These are phyloP conservation scores for Pseudomassariella vexata DNA, from an alignment of 2,329 filamentous ascomycete species.

Conservation along the genomic window DNA sequence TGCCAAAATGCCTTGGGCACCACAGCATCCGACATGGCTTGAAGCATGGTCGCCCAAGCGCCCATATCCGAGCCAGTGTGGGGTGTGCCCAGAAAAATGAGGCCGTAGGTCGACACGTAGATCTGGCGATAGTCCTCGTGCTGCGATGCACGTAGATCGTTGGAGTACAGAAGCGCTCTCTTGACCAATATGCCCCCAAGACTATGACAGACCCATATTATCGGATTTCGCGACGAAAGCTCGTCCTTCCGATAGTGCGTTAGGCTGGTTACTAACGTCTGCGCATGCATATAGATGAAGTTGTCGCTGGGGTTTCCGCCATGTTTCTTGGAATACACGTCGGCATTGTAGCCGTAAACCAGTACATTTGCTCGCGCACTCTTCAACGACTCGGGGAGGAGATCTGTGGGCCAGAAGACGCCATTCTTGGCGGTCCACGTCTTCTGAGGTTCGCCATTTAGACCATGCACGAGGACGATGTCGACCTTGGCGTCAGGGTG, in stretches of 20 bases:
- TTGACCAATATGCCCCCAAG: conserved; percentile 70
- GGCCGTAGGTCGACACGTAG: conserved; percentile 68
- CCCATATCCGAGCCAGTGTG: conserved; percentile 66
- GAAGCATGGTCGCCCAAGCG: conserved; percentile 61
- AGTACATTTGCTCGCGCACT: conserved; percentile 56
- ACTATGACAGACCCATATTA: conserved; percentile 72
- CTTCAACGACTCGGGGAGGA: conserved; percentile 56
- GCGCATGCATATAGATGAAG: conserved; percentile 65
- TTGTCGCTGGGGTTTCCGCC: conserved; percentile 56
- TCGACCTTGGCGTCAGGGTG: conserved; percentile 55
- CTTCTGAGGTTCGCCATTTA: conserved; percentile 58
- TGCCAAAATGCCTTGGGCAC: conserved; percentile 63
- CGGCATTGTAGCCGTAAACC: conserved; percentile 71
- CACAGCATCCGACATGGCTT: conserved; percentile 61
- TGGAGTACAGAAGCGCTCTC: conserved; percentile 61
- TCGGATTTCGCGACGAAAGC: conserved; percentile 54
- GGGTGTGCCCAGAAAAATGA: conserved; percentile 73
- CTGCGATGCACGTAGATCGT: conserved; percentile 52
- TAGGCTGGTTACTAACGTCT: conserved; percentile 59
- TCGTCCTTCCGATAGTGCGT: conserved; percentile 57
- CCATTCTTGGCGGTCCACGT: conserved; percentile 56
- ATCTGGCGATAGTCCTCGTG: conserved; percentile 62
- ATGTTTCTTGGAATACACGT: conserved; percentile 45
- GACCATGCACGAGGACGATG: conserved; percentile 66
- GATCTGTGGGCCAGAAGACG: conserved; percentile 64